Evolutionary conservation across 139 green algal genomes (phyloP).

Genomic region (Chlorella vulgaris): DNA sequence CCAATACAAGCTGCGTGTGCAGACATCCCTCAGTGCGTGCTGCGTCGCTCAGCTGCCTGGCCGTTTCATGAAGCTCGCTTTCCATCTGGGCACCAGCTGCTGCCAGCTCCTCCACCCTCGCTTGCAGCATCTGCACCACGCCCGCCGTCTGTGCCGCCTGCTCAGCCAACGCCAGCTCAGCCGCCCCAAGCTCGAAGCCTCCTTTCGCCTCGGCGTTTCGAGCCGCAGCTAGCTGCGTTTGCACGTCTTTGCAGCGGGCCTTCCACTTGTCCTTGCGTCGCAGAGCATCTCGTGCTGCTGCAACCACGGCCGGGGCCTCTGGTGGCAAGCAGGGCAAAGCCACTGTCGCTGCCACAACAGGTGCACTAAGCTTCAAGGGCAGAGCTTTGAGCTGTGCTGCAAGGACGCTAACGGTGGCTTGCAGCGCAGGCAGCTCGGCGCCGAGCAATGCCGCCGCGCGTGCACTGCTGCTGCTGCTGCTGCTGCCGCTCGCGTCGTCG

Average conservation of each 20-base stretch:
- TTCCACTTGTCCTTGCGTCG: constrained; percentile 49
- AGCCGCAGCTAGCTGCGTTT: constrained; percentile 13
- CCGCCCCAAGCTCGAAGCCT: neutral
- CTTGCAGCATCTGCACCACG: constrained; percentile 14
- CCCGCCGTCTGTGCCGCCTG: neutral
- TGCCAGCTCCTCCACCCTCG: constrained; percentile 6
- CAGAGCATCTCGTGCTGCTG: neutral
- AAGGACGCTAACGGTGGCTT: constrained; percentile 36
- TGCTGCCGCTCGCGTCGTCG: neutral
- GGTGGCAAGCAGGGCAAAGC: too few relatives aligned
- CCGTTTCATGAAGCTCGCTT: neutral
- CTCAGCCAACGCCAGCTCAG: neutral
- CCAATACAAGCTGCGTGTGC: neutral
- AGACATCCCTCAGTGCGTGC: neutral
- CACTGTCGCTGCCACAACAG: too few relatives aligned
- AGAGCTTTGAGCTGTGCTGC: too few relatives aligned
- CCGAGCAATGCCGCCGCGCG: constrained; percentile 24
- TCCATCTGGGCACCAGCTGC: constrained; percentile 7
- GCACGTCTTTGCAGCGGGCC: constrained; percentile 24
- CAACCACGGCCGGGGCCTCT: neutral
- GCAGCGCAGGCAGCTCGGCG: constrained; percentile 36
- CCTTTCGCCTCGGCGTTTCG: constrained; percentile 19
- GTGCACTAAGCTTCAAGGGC: too few relatives aligned
- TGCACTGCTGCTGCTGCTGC: neutral
- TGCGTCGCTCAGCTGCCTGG: constrained; percentile 4